phyloP scores from a whole-genome alignment of 1,284 basidiomycete genomes.

The Leucoagaricus sp. region DNA sequence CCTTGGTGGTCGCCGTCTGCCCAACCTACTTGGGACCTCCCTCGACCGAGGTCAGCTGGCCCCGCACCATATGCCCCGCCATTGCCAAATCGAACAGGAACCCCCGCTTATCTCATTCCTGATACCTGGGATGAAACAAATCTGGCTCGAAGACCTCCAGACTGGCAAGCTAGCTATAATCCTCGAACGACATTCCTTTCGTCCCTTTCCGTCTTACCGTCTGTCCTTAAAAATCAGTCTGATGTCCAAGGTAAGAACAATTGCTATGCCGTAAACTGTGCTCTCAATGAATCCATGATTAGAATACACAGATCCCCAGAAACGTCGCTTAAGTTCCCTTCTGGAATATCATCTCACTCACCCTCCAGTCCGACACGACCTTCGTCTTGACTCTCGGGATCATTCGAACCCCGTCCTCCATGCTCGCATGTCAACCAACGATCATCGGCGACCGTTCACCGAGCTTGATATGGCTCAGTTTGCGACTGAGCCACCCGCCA shows the following conservation, averaged over 20 bases:
- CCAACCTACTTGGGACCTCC: constrained; percentile 18
- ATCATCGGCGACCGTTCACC: constrained; percentile 29
- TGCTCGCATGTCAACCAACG: constrained; percentile 29
- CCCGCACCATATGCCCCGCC: constrained; percentile 14
- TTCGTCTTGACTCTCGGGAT: constrained; percentile 25
- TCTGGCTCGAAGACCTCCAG: constrained; percentile 34
- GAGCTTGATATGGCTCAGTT: constrained; percentile 42
- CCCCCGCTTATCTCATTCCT: constrained; percentile 8
- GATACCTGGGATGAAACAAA: constrained; percentile 32
- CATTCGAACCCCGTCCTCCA: constrained; percentile 14
- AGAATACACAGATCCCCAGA: constrained; percentile 31
- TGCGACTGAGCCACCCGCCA: constrained; percentile 44
- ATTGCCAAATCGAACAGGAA: constrained; percentile 8
- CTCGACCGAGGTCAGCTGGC: constrained; percentile 7
- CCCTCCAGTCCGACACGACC: constrained; percentile 30
- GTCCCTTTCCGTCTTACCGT: constrained; percentile 19
- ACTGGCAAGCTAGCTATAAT: constrained; percentile 39
- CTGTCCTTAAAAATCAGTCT: constrained; percentile 20
- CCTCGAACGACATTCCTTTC: constrained; percentile 20
- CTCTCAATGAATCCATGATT: not conserved
- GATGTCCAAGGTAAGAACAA: constrained; percentile 24
- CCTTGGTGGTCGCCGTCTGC: constrained; percentile 18
- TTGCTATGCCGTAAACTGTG: too few relatives aligned
- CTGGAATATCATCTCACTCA: constrained; percentile 30
- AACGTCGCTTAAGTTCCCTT: constrained; percentile 34